Evolutionary conservation across 306 rosid species (phyloP).

Genomic region (Lotus japonicus): DNA sequence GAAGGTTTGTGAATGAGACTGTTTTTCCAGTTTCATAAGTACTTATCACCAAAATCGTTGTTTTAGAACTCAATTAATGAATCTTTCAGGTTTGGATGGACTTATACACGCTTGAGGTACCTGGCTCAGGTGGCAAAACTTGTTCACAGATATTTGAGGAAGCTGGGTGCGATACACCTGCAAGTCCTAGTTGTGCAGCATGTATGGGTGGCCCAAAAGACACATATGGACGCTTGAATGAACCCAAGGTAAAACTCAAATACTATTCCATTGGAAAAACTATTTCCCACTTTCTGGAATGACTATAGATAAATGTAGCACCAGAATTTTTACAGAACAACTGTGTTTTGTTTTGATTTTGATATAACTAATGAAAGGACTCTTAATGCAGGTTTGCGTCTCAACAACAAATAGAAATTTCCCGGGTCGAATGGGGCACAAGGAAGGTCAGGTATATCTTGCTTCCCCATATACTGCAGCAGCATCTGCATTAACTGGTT

Average conservation of each 20-base stretch:
- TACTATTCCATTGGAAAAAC: too few species aligned
- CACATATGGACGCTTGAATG: slow-evolving; percentile 77
- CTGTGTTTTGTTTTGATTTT: too few species aligned
- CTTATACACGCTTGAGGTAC: slow-evolving; percentile 57
- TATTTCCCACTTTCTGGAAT: too few species aligned
- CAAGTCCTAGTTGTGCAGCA: slow-evolving; percentile 88
- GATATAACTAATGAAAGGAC: too few species aligned
- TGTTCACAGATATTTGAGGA: slow-evolving; percentile 91
- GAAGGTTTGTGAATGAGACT: slow-evolving; percentile 42
- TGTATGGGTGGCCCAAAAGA: slow-evolving; percentile 90
- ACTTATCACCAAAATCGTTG: background rate
- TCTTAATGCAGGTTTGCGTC: slow-evolving; percentile 51
- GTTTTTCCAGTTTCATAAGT: background rate
- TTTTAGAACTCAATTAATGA: background rate
- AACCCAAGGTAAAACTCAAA: slow-evolving; percentile 67
- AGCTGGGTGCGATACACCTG: slow-evolving; percentile 88
- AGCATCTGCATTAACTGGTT: slow-evolving; percentile 89
- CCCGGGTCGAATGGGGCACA: slow-evolving; percentile 92
- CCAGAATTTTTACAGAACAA: too few species aligned
- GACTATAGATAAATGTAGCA: too few species aligned
- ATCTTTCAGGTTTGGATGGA: slow-evolving; percentile 81
- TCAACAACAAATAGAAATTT: slow-evolving; percentile 71
- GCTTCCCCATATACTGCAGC: slow-evolving; percentile 91
- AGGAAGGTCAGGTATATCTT: slow-evolving; percentile 77
- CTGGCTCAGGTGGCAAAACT: slow-evolving; percentile 84